These are phyloP conservation scores for Scedosporium aurantiacum DNA, from an alignment of 2,329 filamentous ascomycete species.

Conservation along the genomic window DNA sequence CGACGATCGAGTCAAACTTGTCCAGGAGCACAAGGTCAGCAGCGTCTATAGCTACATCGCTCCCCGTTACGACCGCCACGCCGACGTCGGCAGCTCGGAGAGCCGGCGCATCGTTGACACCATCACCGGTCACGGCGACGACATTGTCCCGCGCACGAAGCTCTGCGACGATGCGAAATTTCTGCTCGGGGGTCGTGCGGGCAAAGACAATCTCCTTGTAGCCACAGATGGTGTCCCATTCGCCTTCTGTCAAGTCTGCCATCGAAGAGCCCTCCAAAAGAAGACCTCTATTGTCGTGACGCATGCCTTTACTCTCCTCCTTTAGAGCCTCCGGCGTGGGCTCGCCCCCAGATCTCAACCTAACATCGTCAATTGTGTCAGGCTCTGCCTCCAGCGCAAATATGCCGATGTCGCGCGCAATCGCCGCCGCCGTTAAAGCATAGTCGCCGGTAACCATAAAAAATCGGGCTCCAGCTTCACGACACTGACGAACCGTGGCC, in stretches of 20 bases:
- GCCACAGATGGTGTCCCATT: constrained; percentile 34
- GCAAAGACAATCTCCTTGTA: constrained; percentile 45
- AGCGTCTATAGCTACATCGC: constrained; percentile 52
- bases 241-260: constrained; percentile 37
- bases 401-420: constrained; percentile 55
- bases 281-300: constrained; percentile 15
- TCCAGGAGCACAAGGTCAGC: constrained; percentile 59
- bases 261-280: constrained; percentile 46
- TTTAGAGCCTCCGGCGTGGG: constrained; percentile 11
- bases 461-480: constrained; percentile 32
- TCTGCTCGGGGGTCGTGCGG: constrained; percentile 39
- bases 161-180: constrained; percentile 61
- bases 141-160: constrained; percentile 48
- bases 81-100: constrained; percentile 56
- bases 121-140: constrained; percentile 65
- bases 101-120: constrained; percentile 57
- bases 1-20: constrained; percentile 60
- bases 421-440: constrained; percentile 50
- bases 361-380: constrained; percentile 19
- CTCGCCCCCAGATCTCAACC: constrained; percentile 7
- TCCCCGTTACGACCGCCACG: constrained; percentile 56
- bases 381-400: constrained; percentile 38
- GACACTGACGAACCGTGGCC: constrained; percentile 27
- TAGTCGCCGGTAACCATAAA: constrained; percentile 39
- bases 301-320: neutral